Percentiles rank a stretch among this genome's conserved stretches.
phyloP scores from a whole-genome alignment of 2,329 filamentous ascomycete genomes.

The Drechslerella stenobrocha region DNA sequence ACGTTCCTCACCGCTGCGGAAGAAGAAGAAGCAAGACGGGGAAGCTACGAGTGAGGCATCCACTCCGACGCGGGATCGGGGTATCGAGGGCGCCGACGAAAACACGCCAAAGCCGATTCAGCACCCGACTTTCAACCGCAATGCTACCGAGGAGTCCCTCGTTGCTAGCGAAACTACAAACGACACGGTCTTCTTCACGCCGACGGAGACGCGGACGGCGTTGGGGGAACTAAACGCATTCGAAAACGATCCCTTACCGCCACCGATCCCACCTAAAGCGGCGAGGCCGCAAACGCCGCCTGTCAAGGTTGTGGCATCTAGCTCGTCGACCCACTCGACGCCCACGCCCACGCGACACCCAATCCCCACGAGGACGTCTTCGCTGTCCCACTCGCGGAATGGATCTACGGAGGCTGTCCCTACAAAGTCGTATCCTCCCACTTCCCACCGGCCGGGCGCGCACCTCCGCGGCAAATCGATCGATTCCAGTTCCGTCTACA shows the following conservation, averaged over 20 bases:
- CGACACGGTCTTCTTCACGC: slow-evolving; percentile 42
- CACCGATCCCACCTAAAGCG: slow-evolving; percentile 22
- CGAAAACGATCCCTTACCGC: slow-evolving; percentile 12
- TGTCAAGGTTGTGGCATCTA: background rate
- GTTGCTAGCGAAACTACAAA: slow-evolving; percentile 28
- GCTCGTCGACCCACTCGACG: slow-evolving; percentile 30
- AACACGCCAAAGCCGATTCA: slow-evolving; percentile 24
- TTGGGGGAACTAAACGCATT: slow-evolving; percentile 20
- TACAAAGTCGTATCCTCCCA: slow-evolving; percentile 37
- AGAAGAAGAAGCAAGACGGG: slow-evolving; percentile 14
- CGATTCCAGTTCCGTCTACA: slow-evolving; percentile 41
- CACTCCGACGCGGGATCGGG: slow-evolving; percentile 11
- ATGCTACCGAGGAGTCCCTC: slow-evolving; percentile 25
- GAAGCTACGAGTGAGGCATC: slow-evolving; percentile 3
- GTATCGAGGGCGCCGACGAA: slow-evolving; percentile 5
- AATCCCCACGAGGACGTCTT: slow-evolving; percentile 32
- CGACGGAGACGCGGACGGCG: slow-evolving; percentile 21
- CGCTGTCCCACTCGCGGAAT: slow-evolving; percentile 32
- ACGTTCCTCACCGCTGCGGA: slow-evolving; percentile 28
- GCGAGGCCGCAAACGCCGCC: slow-evolving; percentile 1
- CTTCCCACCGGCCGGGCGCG: slow-evolving; percentile 23
- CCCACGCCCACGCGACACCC: slow-evolving; percentile 32
- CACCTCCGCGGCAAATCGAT: slow-evolving; percentile 41
- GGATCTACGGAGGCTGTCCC: slow-evolving; percentile 31
- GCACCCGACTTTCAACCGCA: slow-evolving; percentile 17